These are phyloP conservation scores for Salix arbutifolia DNA, from an alignment of 345 rosid species.

Conservation along the genomic window DNA sequence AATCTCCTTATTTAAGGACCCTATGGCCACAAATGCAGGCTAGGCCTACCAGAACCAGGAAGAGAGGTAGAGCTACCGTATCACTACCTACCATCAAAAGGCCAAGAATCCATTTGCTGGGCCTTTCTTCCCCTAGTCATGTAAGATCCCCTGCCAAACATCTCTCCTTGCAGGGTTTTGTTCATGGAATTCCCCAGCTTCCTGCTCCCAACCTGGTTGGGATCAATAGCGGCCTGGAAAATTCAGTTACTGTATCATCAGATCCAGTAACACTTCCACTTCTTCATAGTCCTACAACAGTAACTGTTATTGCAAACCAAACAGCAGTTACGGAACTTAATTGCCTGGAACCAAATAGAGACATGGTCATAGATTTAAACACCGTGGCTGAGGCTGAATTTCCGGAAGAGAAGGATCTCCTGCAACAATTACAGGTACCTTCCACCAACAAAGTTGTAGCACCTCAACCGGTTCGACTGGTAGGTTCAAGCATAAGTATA, in stretches of 20 bases:
- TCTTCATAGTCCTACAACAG: conserved; percentile 49
- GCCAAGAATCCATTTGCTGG: conserved; percentile 28
- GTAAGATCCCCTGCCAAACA: conserved; percentile 20
- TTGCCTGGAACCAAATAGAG: conserved; percentile 37
- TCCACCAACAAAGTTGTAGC: conserved; percentile 38
- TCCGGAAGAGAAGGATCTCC: conserved; percentile 55
- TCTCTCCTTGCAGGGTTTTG: conserved; percentile 37
- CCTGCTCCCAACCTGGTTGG: conserved; percentile 29
- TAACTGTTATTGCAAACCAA: conserved; percentile 10
- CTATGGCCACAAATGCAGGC: conserved; percentile 89
- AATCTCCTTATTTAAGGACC: conserved; percentile 72
- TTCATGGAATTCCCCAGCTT: conserved; percentile 38
- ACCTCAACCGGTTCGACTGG: conserved; percentile 73
- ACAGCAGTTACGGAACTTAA: conserved; percentile 17
- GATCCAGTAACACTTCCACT: conserved; percentile 71
- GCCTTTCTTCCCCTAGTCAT: conserved; percentile 25
- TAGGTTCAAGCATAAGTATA: conserved; percentile 68
- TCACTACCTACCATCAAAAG: conserved; percentile 53
- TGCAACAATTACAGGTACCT: conserved; percentile 57
- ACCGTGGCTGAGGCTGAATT: conserved; percentile 38
- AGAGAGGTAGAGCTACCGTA: conserved; percentile 66
- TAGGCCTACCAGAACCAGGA: conserved; percentile 76
- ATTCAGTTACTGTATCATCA: conserved; percentile 24
- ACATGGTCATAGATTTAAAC: conserved; percentile 56
- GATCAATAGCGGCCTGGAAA: conserved; percentile 22